Evolutionary conservation across 2,329 filamentous ascomycete species (phyloP), one percentile per base, ranked within the genome.

Genomic region (Escovopsis sp.): DNA sequence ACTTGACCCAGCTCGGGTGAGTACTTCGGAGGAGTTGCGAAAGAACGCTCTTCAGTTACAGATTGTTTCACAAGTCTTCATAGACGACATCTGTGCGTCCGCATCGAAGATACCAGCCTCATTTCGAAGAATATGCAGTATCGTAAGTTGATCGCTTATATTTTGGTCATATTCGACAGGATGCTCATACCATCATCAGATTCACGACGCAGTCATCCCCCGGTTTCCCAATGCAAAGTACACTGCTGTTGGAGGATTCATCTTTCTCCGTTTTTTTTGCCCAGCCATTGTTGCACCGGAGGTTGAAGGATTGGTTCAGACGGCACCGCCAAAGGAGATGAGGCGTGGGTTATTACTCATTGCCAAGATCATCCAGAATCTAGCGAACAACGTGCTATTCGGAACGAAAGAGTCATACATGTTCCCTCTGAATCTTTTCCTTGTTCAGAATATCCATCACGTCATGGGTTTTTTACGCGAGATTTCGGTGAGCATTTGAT

Each of bases 401-500:
- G 79, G 80, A 4, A 76, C 77, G 32, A 83, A 83, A 56, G 79
- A 83, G 53, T 75, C 77, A 4, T 83, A 81, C 53, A 83, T 83
- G 80, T 80, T 76, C 47, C 76, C 79, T 2, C 60, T 83, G 19
- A 82, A 83, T 53, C 72, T 80, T 45, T 83, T 83, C 47, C 59
- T 83, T 19, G 75, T 77, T 1, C 68, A 79, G 48, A 80, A 83
- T 49, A 82, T 83, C 41, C 80, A 79, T 54, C 64, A 69, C 32
- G 75, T 83, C 12, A 82, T 77, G 2, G 73, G 72, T 0, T 83
- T 83, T 50, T 59, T 83, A 26, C 67, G 77, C 26, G 75, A 81
- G 51, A 82, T 83, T 46, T 82, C 78, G 33, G 77, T 78, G 53
- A 56, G 70, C 11, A 11, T 9, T 11, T 9, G 10, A 10, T 30